Percentiles rank a stretch among this genome's conserved stretches.
phyloP scores from a whole-genome alignment of 164 flowering plant genomes.

The Vitis labrusca region DNA sequence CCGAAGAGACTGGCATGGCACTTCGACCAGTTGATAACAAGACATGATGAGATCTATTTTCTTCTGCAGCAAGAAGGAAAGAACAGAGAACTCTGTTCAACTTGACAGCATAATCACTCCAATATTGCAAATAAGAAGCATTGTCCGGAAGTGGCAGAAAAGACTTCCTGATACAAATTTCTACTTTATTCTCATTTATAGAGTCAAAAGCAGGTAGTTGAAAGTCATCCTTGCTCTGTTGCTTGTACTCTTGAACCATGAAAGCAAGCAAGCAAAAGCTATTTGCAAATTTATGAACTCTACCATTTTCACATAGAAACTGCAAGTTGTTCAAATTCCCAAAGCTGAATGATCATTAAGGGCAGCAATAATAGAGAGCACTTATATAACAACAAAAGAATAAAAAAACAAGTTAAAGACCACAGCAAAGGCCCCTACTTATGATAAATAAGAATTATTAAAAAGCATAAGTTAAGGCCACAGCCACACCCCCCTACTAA shows the following conservation, averaged over 20 bases:
- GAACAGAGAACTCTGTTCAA: constrained; percentile 75
- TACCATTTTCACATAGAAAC: constrained; percentile 91
- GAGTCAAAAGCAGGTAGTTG: constrained; percentile 19
- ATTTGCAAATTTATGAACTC: constrained; percentile 93
- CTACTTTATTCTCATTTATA: constrained; percentile 21
- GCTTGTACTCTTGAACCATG: constrained; percentile 72
- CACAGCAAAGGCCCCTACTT: not conserved
- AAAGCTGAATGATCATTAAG: constrained; percentile 72
- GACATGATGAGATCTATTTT: constrained; percentile 26
- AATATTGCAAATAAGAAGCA: constrained; percentile 36
- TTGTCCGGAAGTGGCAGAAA: constrained; percentile 17
- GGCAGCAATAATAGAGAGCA: constrained; percentile 13
- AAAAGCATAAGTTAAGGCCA: not conserved
- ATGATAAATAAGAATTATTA: not conserved
- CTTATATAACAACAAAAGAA: not conserved
- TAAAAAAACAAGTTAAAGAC: not conserved
- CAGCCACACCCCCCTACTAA: not conserved
- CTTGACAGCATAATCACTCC: constrained; percentile 69
- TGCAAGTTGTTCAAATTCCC: constrained; percentile 90
- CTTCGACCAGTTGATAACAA: constrained; percentile 44
- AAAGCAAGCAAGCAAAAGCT: constrained; percentile 86
- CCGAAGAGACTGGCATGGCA: constrained; percentile 46
- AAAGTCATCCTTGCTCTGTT: constrained; percentile 29
- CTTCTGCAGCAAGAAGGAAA: constrained; percentile 65
- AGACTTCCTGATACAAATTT: constrained; percentile 14